Evolutionary conservation across 2,329 filamentous ascomycete species (phyloP).

Genomic region (Cladosporium colombiae): DNA sequence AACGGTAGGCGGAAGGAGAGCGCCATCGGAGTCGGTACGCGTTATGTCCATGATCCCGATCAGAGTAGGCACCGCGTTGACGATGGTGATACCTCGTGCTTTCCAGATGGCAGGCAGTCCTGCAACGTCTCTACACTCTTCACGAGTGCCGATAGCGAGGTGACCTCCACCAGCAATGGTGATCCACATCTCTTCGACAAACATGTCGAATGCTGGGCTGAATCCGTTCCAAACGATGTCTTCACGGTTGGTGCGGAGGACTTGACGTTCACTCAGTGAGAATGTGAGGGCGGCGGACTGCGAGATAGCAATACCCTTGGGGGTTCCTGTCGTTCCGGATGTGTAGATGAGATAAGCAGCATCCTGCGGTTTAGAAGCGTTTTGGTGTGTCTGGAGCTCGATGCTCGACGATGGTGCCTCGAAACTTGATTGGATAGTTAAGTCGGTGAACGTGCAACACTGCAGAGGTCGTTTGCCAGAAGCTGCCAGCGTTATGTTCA

Average conservation of each 20-base stretch:
- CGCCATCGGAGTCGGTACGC: conserved; percentile 21
- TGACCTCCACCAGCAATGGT: conserved; percentile 29
- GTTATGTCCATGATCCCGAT: conserved; percentile 21
- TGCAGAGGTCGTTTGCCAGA: conserved; percentile 13
- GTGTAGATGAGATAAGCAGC: conserved; percentile 35
- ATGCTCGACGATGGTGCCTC: neutral
- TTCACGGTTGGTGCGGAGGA: conserved; percentile 22
- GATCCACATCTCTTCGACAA: conserved; percentile 32
- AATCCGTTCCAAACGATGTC: conserved; percentile 10
- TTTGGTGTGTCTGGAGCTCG: neutral
- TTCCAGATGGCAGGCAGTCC: conserved; percentile 26
- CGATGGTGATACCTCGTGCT: conserved; percentile 24
- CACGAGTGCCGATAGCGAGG: conserved; percentile 27
- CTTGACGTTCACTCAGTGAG: conserved; percentile 27
- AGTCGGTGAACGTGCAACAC: conserved; percentile 21
- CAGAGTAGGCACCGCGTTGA: conserved; percentile 29
- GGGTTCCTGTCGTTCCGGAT: conserved; percentile 32
- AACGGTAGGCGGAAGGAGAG: conserved; percentile 25
- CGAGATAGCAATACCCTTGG: conserved; percentile 31
- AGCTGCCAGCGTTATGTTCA: conserved; percentile 10
- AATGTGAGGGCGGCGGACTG: conserved; percentile 20
- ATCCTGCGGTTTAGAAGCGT: conserved; percentile 14
- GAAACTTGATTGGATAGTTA: conserved; percentile 6
- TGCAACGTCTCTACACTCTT: conserved; percentile 26
- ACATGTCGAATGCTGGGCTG: conserved; percentile 30